phyloP scores from a whole-genome alignment of 2,329 filamentous ascomycete genomes.

The Hypoxylon sp. region DNA sequence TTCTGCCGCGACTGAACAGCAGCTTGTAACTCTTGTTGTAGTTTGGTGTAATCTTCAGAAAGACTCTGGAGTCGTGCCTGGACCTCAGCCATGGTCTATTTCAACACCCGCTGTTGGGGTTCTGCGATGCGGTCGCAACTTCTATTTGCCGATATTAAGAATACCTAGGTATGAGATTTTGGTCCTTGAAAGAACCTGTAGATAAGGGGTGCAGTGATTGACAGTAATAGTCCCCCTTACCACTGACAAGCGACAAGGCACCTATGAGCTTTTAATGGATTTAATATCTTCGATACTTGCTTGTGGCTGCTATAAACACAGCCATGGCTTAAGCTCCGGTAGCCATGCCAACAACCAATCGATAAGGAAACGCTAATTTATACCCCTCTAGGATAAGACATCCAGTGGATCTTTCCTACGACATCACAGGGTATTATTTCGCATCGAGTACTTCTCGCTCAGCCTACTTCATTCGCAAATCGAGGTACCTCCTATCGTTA shows the following conservation, averaged over 20 bases:
- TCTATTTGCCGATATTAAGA: not conserved
- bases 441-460: constrained; percentile 11
- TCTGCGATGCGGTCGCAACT: no score
- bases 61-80: constrained; percentile 85
- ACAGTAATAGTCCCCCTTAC: not conserved
- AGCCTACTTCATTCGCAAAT: not conserved
- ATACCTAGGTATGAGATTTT: not conserved
- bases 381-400: constrained; percentile 37
- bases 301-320: constrained; percentile 25
- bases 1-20: constrained; percentile 85
- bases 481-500: constrained; percentile 23
- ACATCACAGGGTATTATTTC: constrained; percentile 2
- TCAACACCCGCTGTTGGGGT: not conserved
- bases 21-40: constrained; percentile 87
- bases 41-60: constrained; percentile 86
- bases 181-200: not conserved
- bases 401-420: constrained; percentile 12
- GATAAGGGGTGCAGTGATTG: not conserved
- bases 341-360: constrained; percentile 36
- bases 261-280: constrained; percentile 1
- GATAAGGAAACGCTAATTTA: constrained; percentile 28
- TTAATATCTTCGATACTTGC: not conserved
- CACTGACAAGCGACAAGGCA: not conserved
- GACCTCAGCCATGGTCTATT: constrained; percentile 71
- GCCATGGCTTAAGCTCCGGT: constrained; percentile 24